Evolutionary conservation across 345 rosid species (phyloP).

Genomic region (Citrus mangshanensis): DNA sequence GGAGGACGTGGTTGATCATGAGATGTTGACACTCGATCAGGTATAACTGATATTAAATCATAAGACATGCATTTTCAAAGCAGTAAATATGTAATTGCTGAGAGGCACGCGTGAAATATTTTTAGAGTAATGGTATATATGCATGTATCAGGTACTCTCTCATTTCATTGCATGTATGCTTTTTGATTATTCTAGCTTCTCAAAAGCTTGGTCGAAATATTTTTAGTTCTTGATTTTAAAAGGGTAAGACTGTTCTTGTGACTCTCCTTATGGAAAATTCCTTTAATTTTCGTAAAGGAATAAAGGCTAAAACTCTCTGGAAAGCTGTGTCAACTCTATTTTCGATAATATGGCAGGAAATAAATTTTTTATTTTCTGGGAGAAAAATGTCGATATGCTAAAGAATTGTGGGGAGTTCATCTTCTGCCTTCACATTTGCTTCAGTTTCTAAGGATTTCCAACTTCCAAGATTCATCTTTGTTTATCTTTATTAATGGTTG

Average conservation of each 20-base stretch:
- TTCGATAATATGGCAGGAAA: not conserved
- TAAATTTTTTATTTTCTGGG: not conserved
- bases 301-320: not conserved
- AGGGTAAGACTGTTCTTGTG: not conserved
- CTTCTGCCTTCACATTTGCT: not conserved
- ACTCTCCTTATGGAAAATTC: not conserved
- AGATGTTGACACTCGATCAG: constrained; percentile 72
- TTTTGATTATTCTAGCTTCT: not conserved
- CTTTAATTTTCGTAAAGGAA: not conserved
- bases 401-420: not conserved
- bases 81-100: not conserved
- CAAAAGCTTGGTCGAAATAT: not conserved
- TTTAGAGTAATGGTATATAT: not conserved
- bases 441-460: not conserved
- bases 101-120: not conserved
- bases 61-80: not conserved
- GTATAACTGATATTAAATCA: constrained; percentile 27
- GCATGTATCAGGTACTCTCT: not conserved
- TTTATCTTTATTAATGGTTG: not conserved
- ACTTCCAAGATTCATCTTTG: not conserved
- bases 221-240: not conserved
- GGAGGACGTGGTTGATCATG: constrained; percentile 63
- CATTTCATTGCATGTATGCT: not conserved
- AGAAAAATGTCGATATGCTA: not conserved
- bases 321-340: not conserved